phyloP scores from a whole-genome alignment of 2,329 filamentous ascomycete genomes.

The Ilyonectria destructans region DNA sequence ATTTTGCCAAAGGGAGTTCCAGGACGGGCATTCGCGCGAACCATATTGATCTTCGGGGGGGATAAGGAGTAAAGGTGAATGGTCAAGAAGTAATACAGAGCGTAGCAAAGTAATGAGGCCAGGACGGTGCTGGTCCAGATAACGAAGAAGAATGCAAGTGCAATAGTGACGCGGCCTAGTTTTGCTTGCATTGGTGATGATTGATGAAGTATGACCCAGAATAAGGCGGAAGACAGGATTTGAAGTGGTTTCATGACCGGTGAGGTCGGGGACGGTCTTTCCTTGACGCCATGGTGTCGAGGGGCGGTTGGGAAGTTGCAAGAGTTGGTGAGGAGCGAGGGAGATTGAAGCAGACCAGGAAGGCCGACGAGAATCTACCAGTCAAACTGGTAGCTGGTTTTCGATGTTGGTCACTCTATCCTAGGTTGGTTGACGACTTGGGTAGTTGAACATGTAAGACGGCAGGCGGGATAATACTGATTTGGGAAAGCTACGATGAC shows the following conservation, averaged over 20 bases:
- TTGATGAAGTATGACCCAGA: not conserved
- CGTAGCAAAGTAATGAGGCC: not conserved
- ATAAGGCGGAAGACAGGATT: no score
- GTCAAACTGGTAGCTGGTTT: not conserved
- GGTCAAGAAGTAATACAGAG: not conserved
- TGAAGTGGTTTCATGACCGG: not conserved
- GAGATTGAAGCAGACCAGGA: not conserved
- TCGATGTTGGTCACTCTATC: not conserved
- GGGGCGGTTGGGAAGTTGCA: not conserved
- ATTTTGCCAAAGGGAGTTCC: conserved; percentile 14
- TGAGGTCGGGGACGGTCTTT: not conserved
- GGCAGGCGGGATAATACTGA: not conserved
- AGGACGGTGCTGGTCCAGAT: not conserved
- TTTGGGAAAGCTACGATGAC: not conserved
- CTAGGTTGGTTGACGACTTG: not conserved
- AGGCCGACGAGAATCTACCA: no score
- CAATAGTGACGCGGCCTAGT: not conserved
- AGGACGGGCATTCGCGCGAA: not conserved
- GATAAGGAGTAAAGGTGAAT: not conserved
- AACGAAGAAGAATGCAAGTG: not conserved
- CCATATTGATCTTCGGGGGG: not conserved
- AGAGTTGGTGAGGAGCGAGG: not conserved
- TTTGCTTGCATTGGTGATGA: not conserved
- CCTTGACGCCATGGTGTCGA: not conserved
- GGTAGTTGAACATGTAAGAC: not conserved